Percentiles rank a stretch among this genome's conserved stretches.
phyloP scores from a whole-genome alignment of 106 monocot species.

The Triglochin maritima region DNA sequence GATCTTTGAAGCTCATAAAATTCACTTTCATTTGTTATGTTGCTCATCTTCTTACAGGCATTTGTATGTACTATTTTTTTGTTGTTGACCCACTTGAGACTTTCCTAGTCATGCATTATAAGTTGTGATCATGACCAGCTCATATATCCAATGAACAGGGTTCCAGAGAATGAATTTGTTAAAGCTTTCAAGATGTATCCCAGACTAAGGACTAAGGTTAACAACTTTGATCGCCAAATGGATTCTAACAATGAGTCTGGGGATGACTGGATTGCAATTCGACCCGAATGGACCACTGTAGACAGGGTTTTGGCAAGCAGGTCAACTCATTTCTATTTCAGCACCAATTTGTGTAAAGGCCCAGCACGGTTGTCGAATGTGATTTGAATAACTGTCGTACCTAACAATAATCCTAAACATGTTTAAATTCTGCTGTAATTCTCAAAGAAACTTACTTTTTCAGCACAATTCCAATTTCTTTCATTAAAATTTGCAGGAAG shows the following conservation, averaged over 20 bases:
- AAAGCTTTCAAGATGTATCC: conserved; percentile 72
- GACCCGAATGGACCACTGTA: conserved; percentile 97
- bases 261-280: conserved; percentile 85
- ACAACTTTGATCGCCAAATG: conserved; percentile 67
- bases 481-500: conserved; percentile 36
- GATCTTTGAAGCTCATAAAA: no score
- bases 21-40: background rate
- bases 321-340: conserved; percentile 11
- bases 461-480: background rate
- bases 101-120: no score
- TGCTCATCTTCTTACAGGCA: background rate
- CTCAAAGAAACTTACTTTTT: background rate
- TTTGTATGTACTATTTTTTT: background rate
- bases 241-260: conserved; percentile 41
- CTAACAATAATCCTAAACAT: background rate
- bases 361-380: no score
- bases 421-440: background rate
- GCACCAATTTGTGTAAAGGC: no score
- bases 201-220: conserved; percentile 65
- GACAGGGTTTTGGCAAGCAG: conserved; percentile 87
- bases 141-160: conserved; percentile 29
- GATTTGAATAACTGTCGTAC: background rate
- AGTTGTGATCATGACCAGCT: no score
- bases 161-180: conserved; percentile 76
- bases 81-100: no score